phyloP scores from a whole-genome alignment of 2,329 filamentous ascomycete species.

The Pyricularia sp. region DNA sequence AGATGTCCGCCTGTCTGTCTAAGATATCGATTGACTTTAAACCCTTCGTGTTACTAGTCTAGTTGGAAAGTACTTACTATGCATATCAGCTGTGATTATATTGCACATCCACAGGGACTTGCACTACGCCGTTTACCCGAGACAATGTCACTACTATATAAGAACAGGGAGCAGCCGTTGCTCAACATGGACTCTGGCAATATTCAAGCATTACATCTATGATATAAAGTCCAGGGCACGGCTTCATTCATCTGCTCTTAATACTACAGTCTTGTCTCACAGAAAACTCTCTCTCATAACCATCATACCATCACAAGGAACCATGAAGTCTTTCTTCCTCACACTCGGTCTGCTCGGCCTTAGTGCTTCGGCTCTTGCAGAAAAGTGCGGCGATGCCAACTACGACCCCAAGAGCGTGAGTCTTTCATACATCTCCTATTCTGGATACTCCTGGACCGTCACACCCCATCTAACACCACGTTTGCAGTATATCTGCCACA shows the following conservation, averaged over 20 bases:
- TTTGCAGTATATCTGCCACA: slow-evolving; percentile 19
- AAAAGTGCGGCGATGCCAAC: neutral
- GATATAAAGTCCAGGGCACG: neutral
- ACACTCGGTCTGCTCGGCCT: neutral
- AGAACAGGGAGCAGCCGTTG: neutral
- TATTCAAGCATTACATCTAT: neutral
- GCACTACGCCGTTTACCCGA: neutral
- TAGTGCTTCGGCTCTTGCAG: neutral
- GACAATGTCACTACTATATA: neutral
- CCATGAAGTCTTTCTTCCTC: neutral
- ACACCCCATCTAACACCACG: neutral
- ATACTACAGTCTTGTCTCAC: neutral
- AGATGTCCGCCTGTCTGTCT: neutral
- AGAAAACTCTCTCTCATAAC: neutral
- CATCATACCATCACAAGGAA: neutral
- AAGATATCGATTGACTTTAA: neutral
- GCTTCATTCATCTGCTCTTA: neutral
- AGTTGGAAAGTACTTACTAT: neutral
- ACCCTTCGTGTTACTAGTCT: neutral
- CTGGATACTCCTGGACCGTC: neutral
- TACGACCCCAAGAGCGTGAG: neutral
- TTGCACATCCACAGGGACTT: neutral
- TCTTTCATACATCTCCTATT: neutral
- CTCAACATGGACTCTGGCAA: neutral
- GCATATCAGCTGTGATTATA: neutral